Evolutionary conservation across 2,329 filamentous ascomycete species (phyloP).

Genomic region (Neopestalotiopsis rosae): DNA sequence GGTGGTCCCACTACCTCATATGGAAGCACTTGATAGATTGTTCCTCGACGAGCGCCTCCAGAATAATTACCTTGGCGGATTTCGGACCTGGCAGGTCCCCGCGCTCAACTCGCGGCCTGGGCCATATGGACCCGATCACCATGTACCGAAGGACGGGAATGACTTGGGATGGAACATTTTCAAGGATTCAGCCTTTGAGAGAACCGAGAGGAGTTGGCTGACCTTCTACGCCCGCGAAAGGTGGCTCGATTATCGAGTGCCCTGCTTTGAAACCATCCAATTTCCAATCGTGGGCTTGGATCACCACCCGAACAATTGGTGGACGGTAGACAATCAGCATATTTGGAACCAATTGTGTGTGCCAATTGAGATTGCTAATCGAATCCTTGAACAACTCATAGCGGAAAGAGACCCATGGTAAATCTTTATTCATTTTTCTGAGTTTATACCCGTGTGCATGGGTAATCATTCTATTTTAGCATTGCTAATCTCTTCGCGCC

Average conservation of each 20-base stretch:
- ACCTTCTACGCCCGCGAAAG: neutral
- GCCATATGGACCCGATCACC: neutral
- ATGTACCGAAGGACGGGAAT: neutral
- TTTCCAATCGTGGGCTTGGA: slow-evolving; percentile 5
- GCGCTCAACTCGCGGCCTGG: neutral
- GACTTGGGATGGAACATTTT: slow-evolving; percentile 5
- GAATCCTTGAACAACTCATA: slow-evolving; percentile 6
- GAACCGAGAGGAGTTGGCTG: slow-evolving; percentile 14
- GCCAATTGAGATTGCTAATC: slow-evolving; percentile 16
- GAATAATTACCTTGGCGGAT: neutral
- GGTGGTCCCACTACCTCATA: neutral
- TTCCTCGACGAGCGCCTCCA: slow-evolving; percentile 18
- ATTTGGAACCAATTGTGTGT: slow-evolving; percentile 17
- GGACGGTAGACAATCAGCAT: slow-evolving; percentile 19
- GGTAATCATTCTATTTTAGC: too few relatives aligned
- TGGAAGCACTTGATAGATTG: neutral
- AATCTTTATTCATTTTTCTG: neutral
- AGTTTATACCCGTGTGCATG: neutral
- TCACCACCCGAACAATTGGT: slow-evolving; percentile 14
- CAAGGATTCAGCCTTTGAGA: neutral
- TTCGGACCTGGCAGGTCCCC: slow-evolving; percentile 17
- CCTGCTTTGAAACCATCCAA: neutral
- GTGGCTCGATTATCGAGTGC: slow-evolving; percentile 17
- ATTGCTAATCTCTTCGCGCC: too few relatives aligned
- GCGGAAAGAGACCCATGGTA: neutral